Conservation (phyloP, 108 stramenopile species). For the Mayamaea pseudoterrestris region DNA sequence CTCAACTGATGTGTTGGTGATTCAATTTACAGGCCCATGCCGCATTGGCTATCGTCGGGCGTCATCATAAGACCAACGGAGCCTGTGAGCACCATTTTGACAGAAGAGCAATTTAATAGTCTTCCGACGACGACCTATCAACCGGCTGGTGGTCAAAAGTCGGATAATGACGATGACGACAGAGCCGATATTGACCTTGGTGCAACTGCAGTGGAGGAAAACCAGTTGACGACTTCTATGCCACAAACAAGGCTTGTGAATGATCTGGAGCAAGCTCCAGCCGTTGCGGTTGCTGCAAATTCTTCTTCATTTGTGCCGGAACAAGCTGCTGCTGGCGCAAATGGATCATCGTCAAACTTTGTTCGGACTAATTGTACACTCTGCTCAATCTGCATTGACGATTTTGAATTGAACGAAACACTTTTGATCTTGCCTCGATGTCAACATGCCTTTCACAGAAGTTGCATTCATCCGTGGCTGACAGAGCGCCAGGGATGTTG, state of each 20-base stretch:
- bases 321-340: too few species aligned
- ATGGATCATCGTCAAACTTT: too few species aligned
- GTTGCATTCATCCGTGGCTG: conserved; percentile 81
- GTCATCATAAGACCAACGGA: background rate
- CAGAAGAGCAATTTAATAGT: conserved; percentile 24
- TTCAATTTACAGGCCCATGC: conserved; percentile 3
- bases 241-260: too few species aligned
- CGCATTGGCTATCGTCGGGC: conserved; percentile 9
- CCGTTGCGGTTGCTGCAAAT: too few species aligned
- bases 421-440: conserved; percentile 71
- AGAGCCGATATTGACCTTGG: too few species aligned
- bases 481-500: conserved; percentile 55
- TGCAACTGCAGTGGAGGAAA: background rate
- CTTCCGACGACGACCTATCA: conserved; percentile 29
- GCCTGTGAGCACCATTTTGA: conserved; percentile 3
- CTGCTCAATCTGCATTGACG: conserved; percentile 90
- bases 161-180: background rate
- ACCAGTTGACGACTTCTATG: too few species aligned
- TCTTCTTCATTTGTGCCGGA: too few species aligned
- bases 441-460: conserved; percentile 65
- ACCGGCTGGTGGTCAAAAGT: background rate
- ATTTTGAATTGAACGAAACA: conserved; percentile 66
- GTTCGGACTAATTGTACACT: conserved; percentile 22
- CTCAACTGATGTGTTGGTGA: background rate
- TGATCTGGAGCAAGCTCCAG: too few species aligned